A percentile compares a stretch with the other conserved stretches of the same genome.
phyloP scores from a whole-genome alignment of 1,284 basidiomycete species.

The Apiotrichum gracile region DNA sequence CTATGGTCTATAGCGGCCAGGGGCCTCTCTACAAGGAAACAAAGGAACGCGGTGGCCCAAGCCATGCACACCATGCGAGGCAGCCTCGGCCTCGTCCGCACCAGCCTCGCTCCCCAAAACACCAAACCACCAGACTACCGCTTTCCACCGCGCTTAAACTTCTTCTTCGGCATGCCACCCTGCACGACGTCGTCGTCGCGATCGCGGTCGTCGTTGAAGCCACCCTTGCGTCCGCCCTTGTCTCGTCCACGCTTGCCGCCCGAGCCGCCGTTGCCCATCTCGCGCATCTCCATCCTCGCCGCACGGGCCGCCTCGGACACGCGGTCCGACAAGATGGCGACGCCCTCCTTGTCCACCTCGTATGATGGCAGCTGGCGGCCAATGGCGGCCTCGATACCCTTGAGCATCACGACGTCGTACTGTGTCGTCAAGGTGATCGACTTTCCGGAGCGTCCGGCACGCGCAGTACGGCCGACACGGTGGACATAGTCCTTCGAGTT shows the following conservation, averaged over 20 bases:
- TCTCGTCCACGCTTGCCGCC: conserved; percentile 55
- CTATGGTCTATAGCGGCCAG: background rate
- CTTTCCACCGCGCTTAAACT: conserved; percentile 15
- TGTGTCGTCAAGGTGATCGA: conserved; percentile 95
- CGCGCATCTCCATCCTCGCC: conserved; percentile 66
- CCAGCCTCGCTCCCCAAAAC: too few relatives aligned
- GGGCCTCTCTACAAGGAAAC: background rate
- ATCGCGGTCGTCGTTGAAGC: conserved; percentile 65
- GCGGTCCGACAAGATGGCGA: conserved; percentile 79
- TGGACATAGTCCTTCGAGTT: conserved; percentile 99
- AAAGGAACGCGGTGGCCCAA: too few relatives aligned
- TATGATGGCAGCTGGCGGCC: conserved; percentile 91
- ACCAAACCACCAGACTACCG: background rate
- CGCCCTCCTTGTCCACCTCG: conserved; percentile 83
- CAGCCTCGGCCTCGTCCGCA: too few relatives aligned
- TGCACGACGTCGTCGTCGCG: conserved; percentile 76
- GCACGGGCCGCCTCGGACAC: conserved; percentile 83
- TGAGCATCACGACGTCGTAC: conserved; percentile 95
- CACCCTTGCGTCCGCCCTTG: conserved; percentile 53
- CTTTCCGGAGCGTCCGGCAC: conserved; percentile 92
- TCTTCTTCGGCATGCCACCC: conserved; percentile 42
- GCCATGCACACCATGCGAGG: too few relatives aligned
- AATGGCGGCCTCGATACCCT: conserved; percentile 86
- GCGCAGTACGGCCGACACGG: conserved; percentile 92
- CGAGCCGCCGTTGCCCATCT: conserved; percentile 43